Evolutionary conservation across 192 early-diverging fungal genomes (phyloP), one percentile per base, ranked within the genome.

Genomic region (Geranomyces variabilis): DNA sequence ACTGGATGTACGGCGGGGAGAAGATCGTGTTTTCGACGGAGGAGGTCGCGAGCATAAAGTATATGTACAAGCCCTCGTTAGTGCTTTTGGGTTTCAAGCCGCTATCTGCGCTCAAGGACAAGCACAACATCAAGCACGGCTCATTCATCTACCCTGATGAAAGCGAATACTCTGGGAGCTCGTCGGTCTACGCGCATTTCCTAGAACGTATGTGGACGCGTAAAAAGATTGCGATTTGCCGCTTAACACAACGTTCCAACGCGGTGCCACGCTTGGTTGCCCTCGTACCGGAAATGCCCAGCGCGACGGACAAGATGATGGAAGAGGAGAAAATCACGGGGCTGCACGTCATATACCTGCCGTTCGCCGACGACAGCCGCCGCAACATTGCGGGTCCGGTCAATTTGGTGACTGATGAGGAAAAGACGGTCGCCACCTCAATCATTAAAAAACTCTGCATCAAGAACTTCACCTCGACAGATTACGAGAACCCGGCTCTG

Each of bases 61-160:
- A 79, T 8, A 81, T 91, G 68, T 84, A 86, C 6, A 84, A 89
- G 17, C 89, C 85, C 26, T 81, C 90, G 85, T 14, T 94, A 15
- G 72, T 71, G 0, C 55, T 93, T 21, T 77, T 94, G 31, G 93
- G 93, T 15, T 94, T 94, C 80, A 90, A 91, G 64, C 78, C 83
- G 14, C 70, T 44, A 12, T 59, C 14, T 29, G 57, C 68, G 4
- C 69, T 91, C 8, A 78, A 81, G 19, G 61, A 75, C 41, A 77
- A 92, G 34, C 79, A 89, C 68, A 91, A 91, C 61, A 72, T 94
- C 63, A 74, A 48, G 22, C 89, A 90, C 63, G 69, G 88, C 9
- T 77, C 81, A 51, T 92, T 94, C 72, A 75, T 94, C 31, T 89
- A 87, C 65, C 92, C 93, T 12, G 90, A 93, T 69, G 92, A 94